A percentile compares a stretch with the other conserved stretches of the same genome.
Conservation (phyloP, 768 basidiomycete species). For the Clitopilus passeckerianus region DNA sequence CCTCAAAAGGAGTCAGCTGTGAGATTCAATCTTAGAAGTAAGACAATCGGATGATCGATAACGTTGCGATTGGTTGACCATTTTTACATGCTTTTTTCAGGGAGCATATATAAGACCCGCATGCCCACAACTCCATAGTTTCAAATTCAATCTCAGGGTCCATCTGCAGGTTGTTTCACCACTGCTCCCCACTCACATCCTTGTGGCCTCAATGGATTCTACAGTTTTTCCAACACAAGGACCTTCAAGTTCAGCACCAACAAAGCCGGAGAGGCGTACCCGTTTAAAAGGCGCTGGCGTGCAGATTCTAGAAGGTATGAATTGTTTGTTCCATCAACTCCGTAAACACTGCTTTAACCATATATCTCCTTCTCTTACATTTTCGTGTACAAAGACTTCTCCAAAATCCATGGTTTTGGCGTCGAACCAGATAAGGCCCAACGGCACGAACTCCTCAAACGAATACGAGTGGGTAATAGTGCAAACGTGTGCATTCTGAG, state of each 20-base stretch:
- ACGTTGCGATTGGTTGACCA: neutral
- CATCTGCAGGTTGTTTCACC: neutral
- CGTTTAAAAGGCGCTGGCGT: conserved; percentile 10
- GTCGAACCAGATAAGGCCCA: conserved; percentile 6
- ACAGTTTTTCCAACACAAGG: neutral
- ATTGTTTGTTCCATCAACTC: conserved; percentile 2
- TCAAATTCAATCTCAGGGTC: neutral
- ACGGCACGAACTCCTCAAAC: conserved; percentile 3
- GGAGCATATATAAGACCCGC: neutral
- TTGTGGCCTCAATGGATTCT: neutral
- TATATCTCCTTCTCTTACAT: neutral
- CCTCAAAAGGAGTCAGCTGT: neutral
- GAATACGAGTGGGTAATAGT: neutral
- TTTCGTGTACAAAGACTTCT: neutral
- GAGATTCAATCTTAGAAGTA: neutral
- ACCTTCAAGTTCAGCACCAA: neutral
- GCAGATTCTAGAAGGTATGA: conserved; percentile 16
- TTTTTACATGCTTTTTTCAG: neutral
- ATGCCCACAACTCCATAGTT: neutral
- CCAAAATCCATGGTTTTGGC: neutral
- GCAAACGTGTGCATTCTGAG: neutral
- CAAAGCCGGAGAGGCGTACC: neutral
- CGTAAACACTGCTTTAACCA: conserved; percentile 1
- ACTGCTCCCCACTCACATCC: neutral
- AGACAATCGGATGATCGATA: conserved; percentile 1